Evolutionary conservation across 371 early-diverging fungal species (phyloP).

Genomic region (Rhizopus stolonifer): DNA sequence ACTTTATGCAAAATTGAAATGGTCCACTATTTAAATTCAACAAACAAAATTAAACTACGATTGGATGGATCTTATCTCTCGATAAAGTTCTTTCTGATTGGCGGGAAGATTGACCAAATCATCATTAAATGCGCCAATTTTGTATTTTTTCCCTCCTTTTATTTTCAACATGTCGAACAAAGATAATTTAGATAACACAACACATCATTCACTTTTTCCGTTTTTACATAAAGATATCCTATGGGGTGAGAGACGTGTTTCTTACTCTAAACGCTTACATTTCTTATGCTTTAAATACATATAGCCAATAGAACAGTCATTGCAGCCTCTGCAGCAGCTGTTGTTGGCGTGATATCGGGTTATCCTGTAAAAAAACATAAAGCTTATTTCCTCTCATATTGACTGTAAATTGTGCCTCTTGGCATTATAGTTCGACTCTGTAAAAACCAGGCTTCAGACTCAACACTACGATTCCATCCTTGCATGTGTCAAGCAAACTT

Average conservation of each 20-base stretch:
- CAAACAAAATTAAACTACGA: too few relatives aligned
- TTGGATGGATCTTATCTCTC: too few relatives aligned
- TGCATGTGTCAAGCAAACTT: slow-evolving; percentile 67
- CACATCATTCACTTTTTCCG: slow-evolving; percentile 14
- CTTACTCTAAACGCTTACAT: background rate
- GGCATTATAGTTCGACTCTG: slow-evolving; percentile 62
- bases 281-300: background rate
- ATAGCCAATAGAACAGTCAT: slow-evolving; percentile 59
- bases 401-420: background rate
- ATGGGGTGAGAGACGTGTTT: slow-evolving; percentile 17
- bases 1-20: too few relatives aligned
- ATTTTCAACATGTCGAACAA: slow-evolving; percentile 7
- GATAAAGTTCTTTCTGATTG: too few relatives aligned
- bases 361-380: slow-evolving; percentile 45
- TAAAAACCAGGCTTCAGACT: slow-evolving; percentile 84
- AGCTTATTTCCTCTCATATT: background rate
- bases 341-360: slow-evolving; percentile 60
- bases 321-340: slow-evolving; percentile 63
- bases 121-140: background rate
- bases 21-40: too few relatives aligned
- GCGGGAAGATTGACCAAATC: background rate
- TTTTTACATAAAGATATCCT: slow-evolving; percentile 19
- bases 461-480: slow-evolving; percentile 68
- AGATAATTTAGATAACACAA: slow-evolving; percentile 8
- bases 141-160: background rate